Percentiles rank a stretch among this genome's conserved stretches.
Evolutionary conservation across 257 asterid genomes (phyloP).

Genomic region (Verbena officinalis): DNA sequence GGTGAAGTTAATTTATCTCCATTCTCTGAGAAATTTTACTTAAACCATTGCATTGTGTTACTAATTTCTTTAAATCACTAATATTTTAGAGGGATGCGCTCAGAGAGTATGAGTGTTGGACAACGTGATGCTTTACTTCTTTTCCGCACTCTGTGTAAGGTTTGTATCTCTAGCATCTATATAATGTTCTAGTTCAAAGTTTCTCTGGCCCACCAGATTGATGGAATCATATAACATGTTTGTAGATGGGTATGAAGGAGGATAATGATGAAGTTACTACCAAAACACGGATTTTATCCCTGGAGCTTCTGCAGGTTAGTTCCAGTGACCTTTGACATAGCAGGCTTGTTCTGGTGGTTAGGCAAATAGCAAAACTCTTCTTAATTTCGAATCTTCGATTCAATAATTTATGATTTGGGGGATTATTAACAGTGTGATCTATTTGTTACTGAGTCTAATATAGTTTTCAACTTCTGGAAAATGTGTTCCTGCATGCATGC

Average conservation of each 20-base stretch:
- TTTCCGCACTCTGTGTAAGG: conserved; percentile 99
- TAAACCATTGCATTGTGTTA: conserved; percentile 21
- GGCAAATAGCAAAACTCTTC: conserved; percentile 21
- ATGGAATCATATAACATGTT: conserved; percentile 36
- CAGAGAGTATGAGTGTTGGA: conserved; percentile 74
- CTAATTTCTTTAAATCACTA: conserved; percentile 32
- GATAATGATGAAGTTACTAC: conserved; percentile 87
- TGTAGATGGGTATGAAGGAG: conserved; percentile 99
- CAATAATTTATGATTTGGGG: conserved; percentile 16
- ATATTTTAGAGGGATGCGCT: conserved; percentile 68
- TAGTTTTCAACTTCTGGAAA: conserved; percentile 1
- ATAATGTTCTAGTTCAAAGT: conserved; percentile 20
- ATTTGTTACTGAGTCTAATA: conserved; percentile 1
- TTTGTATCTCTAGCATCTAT: conserved; percentile 43
- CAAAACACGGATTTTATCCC: conserved; percentile 87
- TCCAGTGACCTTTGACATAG: conserved; percentile 26
- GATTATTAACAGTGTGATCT: conserved; percentile 7
- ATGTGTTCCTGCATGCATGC: conserved; percentile 19
- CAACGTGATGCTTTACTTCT: conserved; percentile 93
- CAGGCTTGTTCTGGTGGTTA: conserved; percentile 26
- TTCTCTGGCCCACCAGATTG: conserved; percentile 33
- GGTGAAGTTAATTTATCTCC: conserved; percentile 19
- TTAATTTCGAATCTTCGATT: conserved; percentile 8
- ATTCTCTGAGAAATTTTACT: conserved; percentile 21
- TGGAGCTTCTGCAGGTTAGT: conserved; percentile 97